These are phyloP conservation scores for Hirsutella minnesotensis DNA, from an alignment of 2,329 filamentous ascomycete genomes.

Conservation along the genomic window DNA sequence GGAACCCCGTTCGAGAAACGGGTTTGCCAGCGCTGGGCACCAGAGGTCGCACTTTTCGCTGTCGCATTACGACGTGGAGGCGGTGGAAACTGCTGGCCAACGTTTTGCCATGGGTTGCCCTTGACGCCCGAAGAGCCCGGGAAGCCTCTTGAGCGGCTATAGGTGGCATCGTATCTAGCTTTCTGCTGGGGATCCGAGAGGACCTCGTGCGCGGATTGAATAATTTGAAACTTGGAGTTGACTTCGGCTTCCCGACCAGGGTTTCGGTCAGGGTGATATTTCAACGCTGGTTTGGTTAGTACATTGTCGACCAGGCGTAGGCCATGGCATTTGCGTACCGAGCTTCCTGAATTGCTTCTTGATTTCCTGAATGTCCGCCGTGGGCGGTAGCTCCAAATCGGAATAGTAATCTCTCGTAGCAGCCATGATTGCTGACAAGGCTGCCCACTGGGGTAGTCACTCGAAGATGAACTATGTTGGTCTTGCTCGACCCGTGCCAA, in stretches of 20 bases:
- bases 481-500: slow-evolving; percentile 1
- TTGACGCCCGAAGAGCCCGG: slow-evolving; percentile 40
- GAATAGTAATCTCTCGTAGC: slow-evolving; percentile 67
- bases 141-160: slow-evolving; percentile 24
- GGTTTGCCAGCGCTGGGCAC: slow-evolving; percentile 32
- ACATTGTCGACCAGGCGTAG: background rate
- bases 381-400: slow-evolving; percentile 60
- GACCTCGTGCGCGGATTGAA: slow-evolving; percentile 77
- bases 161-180: slow-evolving; percentile 40
- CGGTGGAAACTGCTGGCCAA: slow-evolving; percentile 34
- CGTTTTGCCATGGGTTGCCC: slow-evolving; percentile 46
- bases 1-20: slow-evolving; percentile 29
- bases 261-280: slow-evolving; percentile 84
- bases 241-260: slow-evolving; percentile 70
- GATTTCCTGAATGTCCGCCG: slow-evolving; percentile 61
- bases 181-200: slow-evolving; percentile 38
- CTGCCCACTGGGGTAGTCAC: slow-evolving; percentile 1
- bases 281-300: slow-evolving; percentile 47
- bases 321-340: slow-evolving; percentile 34
- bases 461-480: slow-evolving; percentile 1
- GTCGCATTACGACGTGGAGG: slow-evolving; percentile 32
- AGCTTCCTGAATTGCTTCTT: slow-evolving; percentile 81
- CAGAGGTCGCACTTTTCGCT: slow-evolving; percentile 19
- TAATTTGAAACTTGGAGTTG: slow-evolving; percentile 72
- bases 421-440: slow-evolving; percentile 16